Percentiles rank a stretch among this genome's conserved stretches.
These are phyloP conservation scores for Penicillium sp. DNA, from an alignment of 2,329 filamentous ascomycete genomes.

Conservation along the genomic window DNA sequence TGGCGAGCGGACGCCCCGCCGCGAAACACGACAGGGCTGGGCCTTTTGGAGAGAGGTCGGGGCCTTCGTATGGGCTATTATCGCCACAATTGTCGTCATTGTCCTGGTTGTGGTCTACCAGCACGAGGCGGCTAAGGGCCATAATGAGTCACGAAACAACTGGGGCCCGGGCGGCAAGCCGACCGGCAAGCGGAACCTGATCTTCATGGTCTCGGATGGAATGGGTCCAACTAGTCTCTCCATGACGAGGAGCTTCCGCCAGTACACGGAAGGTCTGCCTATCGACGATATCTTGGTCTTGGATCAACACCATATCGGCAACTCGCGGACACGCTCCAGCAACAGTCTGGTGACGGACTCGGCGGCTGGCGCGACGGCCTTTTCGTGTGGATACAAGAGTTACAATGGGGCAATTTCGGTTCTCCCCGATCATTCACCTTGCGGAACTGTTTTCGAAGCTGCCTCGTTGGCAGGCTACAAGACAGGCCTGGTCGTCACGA, in stretches of 20 bases:
- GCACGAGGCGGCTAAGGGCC: slow-evolving; percentile 50
- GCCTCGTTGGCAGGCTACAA: slow-evolving; percentile 87
- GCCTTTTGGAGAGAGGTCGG: slow-evolving; percentile 67
- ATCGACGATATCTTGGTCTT: slow-evolving; percentile 70
- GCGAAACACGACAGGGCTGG: slow-evolving; percentile 42
- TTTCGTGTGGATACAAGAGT: slow-evolving; percentile 86
- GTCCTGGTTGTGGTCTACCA: slow-evolving; percentile 79
- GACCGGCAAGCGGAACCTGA: slow-evolving; percentile 76
- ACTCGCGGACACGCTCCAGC: slow-evolving; percentile 77
- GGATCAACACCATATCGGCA: slow-evolving; percentile 85
- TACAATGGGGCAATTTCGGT: slow-evolving; percentile 97
- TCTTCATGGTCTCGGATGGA: slow-evolving; percentile 99
- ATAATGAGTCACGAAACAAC: slow-evolving; percentile 24
- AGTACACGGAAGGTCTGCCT: slow-evolving; percentile 69
- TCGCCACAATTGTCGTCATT: slow-evolving; percentile 74
- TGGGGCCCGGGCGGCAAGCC: slow-evolving; percentile 44
- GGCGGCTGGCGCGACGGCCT: slow-evolving; percentile 94
- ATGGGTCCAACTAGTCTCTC: slow-evolving; percentile 93
- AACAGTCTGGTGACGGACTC: slow-evolving; percentile 89
- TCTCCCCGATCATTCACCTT: slow-evolving; percentile 76
- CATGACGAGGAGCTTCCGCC: slow-evolving; percentile 79
- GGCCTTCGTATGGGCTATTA: slow-evolving; percentile 74
- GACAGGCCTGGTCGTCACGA: slow-evolving; percentile 92
- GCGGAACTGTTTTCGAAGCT: slow-evolving; percentile 88
- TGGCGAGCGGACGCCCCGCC: slow-evolving; percentile 44